Conservation (phyloP, 225 moss, liverwort and hornwort genomes). For the Sphagnum tenellum region DNA sequence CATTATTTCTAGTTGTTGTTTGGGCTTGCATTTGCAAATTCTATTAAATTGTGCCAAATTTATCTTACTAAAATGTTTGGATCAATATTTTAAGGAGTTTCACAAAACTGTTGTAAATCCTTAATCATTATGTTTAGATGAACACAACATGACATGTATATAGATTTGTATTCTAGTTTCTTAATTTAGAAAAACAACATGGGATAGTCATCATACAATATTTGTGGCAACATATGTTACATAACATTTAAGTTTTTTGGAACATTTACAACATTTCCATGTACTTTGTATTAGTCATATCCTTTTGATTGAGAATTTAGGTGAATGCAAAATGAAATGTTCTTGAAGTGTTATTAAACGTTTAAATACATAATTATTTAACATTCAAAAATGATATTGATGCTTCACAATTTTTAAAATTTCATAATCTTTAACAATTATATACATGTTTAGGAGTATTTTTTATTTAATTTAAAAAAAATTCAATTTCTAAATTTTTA, state of each 20-base stretch:
- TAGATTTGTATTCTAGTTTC: background rate
- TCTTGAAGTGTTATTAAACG: background rate
- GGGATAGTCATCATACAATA: background rate
- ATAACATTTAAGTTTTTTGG: background rate
- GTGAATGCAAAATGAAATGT: background rate
- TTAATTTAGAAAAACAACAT: background rate
- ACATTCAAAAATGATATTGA: background rate
- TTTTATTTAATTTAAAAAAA: too few relatives aligned
- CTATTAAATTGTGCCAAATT: background rate
- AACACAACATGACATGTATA: background rate
- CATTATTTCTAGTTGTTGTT: background rate
- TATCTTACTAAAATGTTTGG: background rate
- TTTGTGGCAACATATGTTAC: background rate
- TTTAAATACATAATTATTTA: background rate
- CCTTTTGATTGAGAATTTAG: background rate
- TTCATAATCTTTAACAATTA: background rate
- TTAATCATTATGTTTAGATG: background rate
- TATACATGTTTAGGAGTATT: background rate
- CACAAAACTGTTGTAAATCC: background rate
- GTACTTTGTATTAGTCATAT: background rate
- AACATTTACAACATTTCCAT: slow-evolving; percentile 1
- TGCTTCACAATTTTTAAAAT: background rate
- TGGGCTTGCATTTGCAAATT: background rate
- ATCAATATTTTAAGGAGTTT: background rate
- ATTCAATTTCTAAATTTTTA: background rate